A percentile compares a stretch with the other conserved stretches of the same genome.
These are phyloP conservation scores for Fragaria vesca DNA, from an alignment of 306 rosid genomes.

Conservation along the genomic window DNA sequence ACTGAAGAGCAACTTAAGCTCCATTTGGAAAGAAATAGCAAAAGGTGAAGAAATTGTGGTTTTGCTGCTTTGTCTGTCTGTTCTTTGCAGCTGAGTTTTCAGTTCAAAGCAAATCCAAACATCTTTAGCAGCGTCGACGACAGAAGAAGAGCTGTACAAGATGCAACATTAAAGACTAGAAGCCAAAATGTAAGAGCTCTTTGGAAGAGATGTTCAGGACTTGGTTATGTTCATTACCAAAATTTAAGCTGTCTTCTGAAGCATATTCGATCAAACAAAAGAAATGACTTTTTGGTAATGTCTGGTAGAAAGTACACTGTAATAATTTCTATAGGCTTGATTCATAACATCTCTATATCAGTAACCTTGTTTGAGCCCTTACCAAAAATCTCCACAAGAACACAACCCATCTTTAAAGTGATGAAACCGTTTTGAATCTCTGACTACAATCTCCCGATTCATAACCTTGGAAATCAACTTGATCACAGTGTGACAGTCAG, in stretches of 20 bases:
- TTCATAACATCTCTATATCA: not conserved
- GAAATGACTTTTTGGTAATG: not conserved
- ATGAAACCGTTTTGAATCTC: conserved; percentile 79
- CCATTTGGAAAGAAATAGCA: not conserved
- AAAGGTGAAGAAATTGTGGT: not conserved
- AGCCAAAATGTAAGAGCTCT: not conserved
- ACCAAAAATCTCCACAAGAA: conserved; percentile 75
- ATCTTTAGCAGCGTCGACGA: not conserved
- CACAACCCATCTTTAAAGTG: conserved; percentile 69
- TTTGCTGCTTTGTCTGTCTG: not conserved
- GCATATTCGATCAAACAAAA: not conserved
- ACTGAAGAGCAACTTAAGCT: not conserved
- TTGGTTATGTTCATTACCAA: not conserved
- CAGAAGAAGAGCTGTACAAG: not conserved
- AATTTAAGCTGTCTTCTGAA: not conserved
- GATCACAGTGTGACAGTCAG: conserved; percentile 64
- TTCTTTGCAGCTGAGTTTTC: not conserved
- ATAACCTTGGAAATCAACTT: conserved; percentile 61
- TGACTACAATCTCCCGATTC: conserved; percentile 56
- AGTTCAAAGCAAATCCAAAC: not conserved
- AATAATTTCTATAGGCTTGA: not conserved
- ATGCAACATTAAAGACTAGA: not conserved
- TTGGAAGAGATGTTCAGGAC: not conserved
- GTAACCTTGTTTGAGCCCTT: conserved; percentile 13
- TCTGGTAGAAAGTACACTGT: not conserved